Conservation (phyloP, 345 rosid species). For the Hirschfeldia incana region DNA sequence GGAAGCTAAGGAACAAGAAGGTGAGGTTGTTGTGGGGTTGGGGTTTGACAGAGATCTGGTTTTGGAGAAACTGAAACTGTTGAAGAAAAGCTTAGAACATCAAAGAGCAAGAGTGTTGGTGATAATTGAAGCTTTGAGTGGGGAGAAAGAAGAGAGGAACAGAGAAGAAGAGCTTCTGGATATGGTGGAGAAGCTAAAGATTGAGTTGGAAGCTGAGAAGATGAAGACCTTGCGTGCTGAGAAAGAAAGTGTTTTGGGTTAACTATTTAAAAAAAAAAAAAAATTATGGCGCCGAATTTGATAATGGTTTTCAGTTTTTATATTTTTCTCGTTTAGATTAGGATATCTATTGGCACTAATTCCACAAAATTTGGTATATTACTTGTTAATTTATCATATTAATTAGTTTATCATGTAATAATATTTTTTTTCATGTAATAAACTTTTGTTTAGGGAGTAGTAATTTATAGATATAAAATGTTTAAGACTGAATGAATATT, state of each 20-base stretch:
- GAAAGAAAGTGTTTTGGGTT: conserved; percentile 30
- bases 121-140: conserved; percentile 57
- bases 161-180: conserved; percentile 56
- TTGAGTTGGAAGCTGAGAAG: conserved; percentile 48
- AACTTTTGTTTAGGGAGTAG: no score
- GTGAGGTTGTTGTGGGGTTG: neutral
- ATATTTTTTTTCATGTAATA: no score
- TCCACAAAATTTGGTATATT: neutral
- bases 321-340: neutral
- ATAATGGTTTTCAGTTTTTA: neutral
- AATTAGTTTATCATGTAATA: no score
- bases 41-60: conserved; percentile 39
- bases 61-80: conserved; percentile 47
- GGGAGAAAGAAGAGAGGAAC: conserved; percentile 47
- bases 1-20: conserved; percentile 18
- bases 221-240: conserved; percentile 30
- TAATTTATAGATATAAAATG: no score
- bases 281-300: neutral
- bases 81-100: conserved; percentile 70
- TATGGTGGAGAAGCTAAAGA: conserved; percentile 47
- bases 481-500: no score
- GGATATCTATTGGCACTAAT: neutral
- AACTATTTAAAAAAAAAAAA: neutral
- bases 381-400: no score
- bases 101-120: conserved; percentile 53